Conservation (phyloP, 164 flowering plant genomes). For the Tinospora cordifolia region DNA sequence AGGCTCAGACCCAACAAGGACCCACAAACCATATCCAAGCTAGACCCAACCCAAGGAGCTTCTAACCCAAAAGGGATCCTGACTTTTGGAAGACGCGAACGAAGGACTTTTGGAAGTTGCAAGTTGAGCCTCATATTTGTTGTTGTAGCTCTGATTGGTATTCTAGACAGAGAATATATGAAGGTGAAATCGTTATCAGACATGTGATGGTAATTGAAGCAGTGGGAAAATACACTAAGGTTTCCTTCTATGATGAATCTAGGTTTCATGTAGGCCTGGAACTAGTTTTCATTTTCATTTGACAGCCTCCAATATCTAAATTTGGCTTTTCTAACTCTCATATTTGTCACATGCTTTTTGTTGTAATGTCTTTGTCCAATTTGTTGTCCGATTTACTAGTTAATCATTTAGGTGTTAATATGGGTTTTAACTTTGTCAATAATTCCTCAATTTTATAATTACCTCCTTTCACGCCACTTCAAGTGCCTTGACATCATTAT, state of each 20-base stretch:
- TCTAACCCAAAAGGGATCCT: too few species aligned
- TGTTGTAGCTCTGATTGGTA: too few species aligned
- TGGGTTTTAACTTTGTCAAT: not conserved
- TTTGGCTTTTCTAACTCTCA: not conserved
- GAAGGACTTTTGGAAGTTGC: too few species aligned
- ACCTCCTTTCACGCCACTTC: not conserved
- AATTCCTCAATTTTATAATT: not conserved
- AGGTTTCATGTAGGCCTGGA: not conserved
- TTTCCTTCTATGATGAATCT: not conserved
- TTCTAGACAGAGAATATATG: not conserved
- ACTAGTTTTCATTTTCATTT: not conserved
- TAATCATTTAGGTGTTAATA: not conserved
- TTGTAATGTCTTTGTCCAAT: not conserved
- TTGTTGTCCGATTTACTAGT: too few species aligned
- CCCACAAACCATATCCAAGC: too few species aligned
- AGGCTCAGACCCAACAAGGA: too few species aligned
- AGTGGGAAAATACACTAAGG: not conserved
- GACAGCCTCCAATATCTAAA: not conserved
- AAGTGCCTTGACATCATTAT: not conserved
- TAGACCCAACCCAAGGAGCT: too few species aligned
- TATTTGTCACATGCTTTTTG: not conserved
- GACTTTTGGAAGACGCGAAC: too few species aligned
- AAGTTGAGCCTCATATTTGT: too few species aligned
- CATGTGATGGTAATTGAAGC: not conserved
- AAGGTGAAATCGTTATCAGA: not conserved